A percentile compares a stretch with the other conserved stretches of the same genome.
These are phyloP conservation scores for Dactylellina haptotyla DNA, from an alignment of 2,329 filamentous ascomycete species.

Conservation along the genomic window DNA sequence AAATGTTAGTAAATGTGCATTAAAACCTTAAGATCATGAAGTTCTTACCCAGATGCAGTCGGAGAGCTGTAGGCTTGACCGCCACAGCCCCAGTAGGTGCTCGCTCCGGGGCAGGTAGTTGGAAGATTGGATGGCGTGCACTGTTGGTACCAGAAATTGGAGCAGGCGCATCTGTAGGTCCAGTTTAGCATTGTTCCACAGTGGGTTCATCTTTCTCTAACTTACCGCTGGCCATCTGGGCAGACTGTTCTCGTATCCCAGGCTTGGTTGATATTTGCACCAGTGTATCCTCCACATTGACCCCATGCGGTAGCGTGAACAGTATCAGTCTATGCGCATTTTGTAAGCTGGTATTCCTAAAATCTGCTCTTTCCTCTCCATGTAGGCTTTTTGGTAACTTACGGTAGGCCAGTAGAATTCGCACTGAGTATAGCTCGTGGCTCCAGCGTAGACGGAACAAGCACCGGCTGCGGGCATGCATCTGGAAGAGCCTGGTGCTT, in stretches of 20 bases:
- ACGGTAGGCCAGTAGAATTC: constrained; percentile 25
- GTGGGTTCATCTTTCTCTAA: too few relatives aligned
- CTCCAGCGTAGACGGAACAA: constrained; percentile 13
- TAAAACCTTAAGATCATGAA: neutral
- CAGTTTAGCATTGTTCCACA: too few relatives aligned
- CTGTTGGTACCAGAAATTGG: constrained; percentile 20
- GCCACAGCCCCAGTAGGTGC: constrained; percentile 15
- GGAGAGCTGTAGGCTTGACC: constrained; percentile 15
- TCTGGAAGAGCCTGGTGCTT: constrained; percentile 1
- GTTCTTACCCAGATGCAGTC: constrained; percentile 3
- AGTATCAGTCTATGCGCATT: constrained; percentile 6
- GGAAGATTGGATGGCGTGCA: neutral
- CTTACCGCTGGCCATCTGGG: constrained; percentile 7
- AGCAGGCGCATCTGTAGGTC: constrained; percentile 11
- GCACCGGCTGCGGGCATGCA: constrained; percentile 11
- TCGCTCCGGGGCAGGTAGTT: constrained; percentile 10
- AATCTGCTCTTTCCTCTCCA: too few relatives aligned
- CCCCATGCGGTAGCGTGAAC: constrained; percentile 13
- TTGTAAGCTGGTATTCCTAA: neutral
- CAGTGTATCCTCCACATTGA: constrained; percentile 14
- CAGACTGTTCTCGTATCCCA: constrained; percentile 20
- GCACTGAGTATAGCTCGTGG: constrained; percentile 7
- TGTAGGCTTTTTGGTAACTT: neutral
- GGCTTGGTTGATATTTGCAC: constrained; percentile 12
- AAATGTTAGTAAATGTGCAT: neutral